A percentile compares a stretch with the other conserved stretches of the same genome.
Conservation (phyloP, 495 filamentous ascomycete genomes). For the Niebla homalea region DNA sequence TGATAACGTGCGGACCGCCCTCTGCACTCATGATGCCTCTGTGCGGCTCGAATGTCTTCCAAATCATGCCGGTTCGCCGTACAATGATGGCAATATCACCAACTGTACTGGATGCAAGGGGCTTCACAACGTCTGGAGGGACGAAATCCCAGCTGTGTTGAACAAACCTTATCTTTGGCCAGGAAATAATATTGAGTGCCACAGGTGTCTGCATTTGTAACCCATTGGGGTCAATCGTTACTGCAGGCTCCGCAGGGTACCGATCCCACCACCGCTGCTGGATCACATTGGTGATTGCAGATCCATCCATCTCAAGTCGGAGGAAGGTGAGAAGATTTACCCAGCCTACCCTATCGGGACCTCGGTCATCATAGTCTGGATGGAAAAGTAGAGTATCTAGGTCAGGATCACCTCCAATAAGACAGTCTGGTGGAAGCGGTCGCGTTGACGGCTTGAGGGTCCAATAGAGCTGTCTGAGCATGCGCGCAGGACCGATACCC, state of each 20-base stretch:
- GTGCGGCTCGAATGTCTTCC: slow-evolving; percentile 21
- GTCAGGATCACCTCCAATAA: no score
- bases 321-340: background rate
- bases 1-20: slow-evolving; percentile 21
- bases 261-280: background rate
- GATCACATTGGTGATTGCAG: background rate
- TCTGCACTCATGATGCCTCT: slow-evolving; percentile 21
- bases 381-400: no score
- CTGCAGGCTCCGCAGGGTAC: background rate
- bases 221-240: background rate
- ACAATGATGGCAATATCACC: slow-evolving; percentile 21
- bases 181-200: slow-evolving; percentile 1
- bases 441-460: no score
- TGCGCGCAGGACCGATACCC: no score
- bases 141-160: slow-evolving; percentile 23
- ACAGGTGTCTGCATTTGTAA: background rate
- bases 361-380: no score
- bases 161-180: slow-evolving; percentile 13
- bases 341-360: no score
- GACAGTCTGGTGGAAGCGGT: no score
- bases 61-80: slow-evolving; percentile 23
- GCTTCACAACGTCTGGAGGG: slow-evolving; percentile 22
- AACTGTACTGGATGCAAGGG: slow-evolving; percentile 18
- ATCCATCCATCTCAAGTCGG: background rate
- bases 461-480: no score